Base-by-base conservation (phyloP, 495 filamentous ascomycete species). In the Aspergillus hancockii region DNA sequence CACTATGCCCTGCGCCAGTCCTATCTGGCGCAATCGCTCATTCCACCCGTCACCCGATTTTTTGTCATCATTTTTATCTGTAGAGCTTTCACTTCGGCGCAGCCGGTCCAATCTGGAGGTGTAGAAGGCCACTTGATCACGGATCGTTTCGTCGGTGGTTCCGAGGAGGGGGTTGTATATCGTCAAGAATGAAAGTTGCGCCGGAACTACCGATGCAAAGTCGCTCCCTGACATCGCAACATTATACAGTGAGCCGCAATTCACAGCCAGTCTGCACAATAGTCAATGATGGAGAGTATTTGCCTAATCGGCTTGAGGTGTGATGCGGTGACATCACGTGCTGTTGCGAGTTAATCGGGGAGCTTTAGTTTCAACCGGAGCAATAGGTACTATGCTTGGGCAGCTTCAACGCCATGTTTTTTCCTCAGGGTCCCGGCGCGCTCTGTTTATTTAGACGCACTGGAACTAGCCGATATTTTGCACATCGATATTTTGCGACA, bases 1-100 rank as follows among this genome's bases (percentile, higher is more conserved):
- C 58, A 97, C 91, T 85, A 98, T 96, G 54, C 92, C 94, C 78
- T 99, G 94, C 53, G 94, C 95, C 62, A 98, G 83, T n/a, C 94
- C 94, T 70, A 98, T 90, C 75, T 96, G 91, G 60, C 95, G 84
- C 66, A 98, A 73, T 61, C 83, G 87, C 75, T 93, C 88, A 70
- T 98, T 96, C 59, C 80, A 82, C 53, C 89, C 81, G 63, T 90
- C 84, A 41, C 81, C 80, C 18, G 74, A 74, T 5, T 80, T 60
- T 10, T 91, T 89, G 43, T 78, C 79, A 38, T 88, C 83, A 16
- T 80, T 64, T 45, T 67, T 75, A 13, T 73, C 68, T 8, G 78
- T 38, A 58, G 69, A 67, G 64, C 77, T 70, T 63, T 75, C 68
- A 41, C 71, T 63, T 56, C 57, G 68, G 56, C 58, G 69, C 53